Conservation (phyloP, 176 grass and related monocot genomes). For the Tuctoria greenei region DNA sequence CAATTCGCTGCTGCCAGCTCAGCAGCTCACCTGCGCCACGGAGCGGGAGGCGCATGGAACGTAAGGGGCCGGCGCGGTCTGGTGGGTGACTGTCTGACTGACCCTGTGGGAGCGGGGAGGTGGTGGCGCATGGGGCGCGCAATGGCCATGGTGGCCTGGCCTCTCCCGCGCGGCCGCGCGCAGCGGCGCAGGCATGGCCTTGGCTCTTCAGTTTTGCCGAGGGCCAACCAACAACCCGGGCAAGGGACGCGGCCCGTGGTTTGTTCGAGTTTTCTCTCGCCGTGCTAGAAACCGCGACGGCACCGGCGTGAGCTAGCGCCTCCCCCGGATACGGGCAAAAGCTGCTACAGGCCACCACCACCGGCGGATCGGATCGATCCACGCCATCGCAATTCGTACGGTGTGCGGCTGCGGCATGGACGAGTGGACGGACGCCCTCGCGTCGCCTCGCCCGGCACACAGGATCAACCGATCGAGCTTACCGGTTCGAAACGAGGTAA, state of each 20-base stretch:
- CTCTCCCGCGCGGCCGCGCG: constrained; percentile 21
- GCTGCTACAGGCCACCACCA: not conserved
- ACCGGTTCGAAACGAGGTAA: not conserved
- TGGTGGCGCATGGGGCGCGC: constrained; percentile 21
- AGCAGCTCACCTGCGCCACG: not conserved
- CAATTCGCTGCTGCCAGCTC: not conserved
- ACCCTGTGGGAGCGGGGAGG: not conserved
- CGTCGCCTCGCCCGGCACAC: not conserved
- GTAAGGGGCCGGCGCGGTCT: not conserved
- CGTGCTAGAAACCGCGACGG: not conserved
- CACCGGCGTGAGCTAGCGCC: constrained; percentile 1
- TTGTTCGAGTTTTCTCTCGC: not conserved
- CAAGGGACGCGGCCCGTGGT: constrained; percentile 1
- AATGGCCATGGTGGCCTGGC: constrained; percentile 16
- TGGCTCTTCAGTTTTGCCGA: not conserved
- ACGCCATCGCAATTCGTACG: not conserved
- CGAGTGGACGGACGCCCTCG: not conserved
- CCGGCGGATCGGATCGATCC: no score
- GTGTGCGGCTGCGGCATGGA: not conserved
- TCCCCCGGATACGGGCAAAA: constrained; percentile 44
- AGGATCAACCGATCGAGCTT: not conserved
- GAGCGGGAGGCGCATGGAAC: not conserved
- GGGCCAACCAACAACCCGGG: not conserved
- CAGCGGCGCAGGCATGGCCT: constrained; percentile 2
- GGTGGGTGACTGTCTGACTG: constrained; percentile 8